Conservation (phyloP, 306 rosid genomes). For the Ceratonia siliqua region DNA sequence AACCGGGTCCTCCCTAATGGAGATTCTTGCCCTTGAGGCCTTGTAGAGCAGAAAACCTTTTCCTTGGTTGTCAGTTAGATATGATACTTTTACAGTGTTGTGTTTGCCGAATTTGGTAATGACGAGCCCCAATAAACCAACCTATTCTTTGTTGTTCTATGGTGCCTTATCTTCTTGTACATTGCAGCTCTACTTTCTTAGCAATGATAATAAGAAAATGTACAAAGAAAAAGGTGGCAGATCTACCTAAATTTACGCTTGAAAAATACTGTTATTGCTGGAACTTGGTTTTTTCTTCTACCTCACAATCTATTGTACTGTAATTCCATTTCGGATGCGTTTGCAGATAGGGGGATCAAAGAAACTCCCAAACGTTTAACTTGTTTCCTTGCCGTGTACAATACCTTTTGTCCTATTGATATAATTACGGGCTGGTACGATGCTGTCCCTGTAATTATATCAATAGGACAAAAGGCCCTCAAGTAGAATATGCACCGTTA, state of each 20-base stretch:
- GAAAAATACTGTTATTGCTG: not conserved
- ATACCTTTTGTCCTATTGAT: not conserved
- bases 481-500: not conserved
- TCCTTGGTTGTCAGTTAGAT: slow-evolving; percentile 4
- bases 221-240: not conserved
- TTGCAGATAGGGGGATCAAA: not conserved
- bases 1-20: slow-evolving; percentile 35
- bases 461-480: not conserved
- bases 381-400: not conserved
- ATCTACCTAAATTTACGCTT: not conserved
- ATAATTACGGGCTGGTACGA: not conserved
- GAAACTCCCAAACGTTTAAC: not conserved
- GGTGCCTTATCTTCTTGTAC: not conserved
- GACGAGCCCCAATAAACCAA: not conserved
- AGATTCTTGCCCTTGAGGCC: slow-evolving; percentile 31
- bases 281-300: not conserved
- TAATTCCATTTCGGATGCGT: not conserved
- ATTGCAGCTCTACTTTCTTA: slow-evolving; percentile 6
- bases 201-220: not conserved
- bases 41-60: slow-evolving; percentile 1
- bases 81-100: slow-evolving; percentile 1
- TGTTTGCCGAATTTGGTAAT: not conserved
- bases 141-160: slow-evolving; percentile 1
- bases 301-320: too few species aligned
- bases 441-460: not conserved